phyloP scores from a whole-genome alignment of 495 filamentous ascomycete species.

The Ascobolus immersus region DNA sequence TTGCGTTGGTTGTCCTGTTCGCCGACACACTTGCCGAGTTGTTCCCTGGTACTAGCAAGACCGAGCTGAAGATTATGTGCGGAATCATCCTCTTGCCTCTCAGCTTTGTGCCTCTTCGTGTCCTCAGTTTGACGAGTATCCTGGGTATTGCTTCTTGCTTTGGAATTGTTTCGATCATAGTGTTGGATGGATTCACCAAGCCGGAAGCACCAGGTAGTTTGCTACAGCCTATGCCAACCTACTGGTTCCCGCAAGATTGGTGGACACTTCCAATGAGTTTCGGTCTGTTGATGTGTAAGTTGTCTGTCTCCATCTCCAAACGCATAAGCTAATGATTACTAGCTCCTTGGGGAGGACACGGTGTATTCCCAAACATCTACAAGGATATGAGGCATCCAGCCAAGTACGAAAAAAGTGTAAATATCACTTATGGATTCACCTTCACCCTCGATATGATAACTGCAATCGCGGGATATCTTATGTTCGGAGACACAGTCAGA shows the following conservation, averaged over 20 bases:
- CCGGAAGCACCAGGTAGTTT: slow-evolving; percentile 57
- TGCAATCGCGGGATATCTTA: slow-evolving; percentile 59
- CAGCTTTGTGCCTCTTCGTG: slow-evolving; percentile 58
- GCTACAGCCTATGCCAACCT: slow-evolving; percentile 51
- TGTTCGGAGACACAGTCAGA: slow-evolving; percentile 69
- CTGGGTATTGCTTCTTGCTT: slow-evolving; percentile 72
- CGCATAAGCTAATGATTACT: neutral
- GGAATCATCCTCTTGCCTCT: slow-evolving; percentile 58
- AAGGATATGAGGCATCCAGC: slow-evolving; percentile 89
- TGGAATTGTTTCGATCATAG: slow-evolving; percentile 54
- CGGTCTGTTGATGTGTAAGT: slow-evolving; percentile 68
- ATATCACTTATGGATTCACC: slow-evolving; percentile 76
- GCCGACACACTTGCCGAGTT: slow-evolving; percentile 66
- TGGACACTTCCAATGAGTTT: slow-evolving; percentile 71
- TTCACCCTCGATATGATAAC: slow-evolving; percentile 56
- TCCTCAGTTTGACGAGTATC: slow-evolving; percentile 74
- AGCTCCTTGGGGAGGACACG: slow-evolving; percentile 84
- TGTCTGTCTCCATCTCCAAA: neutral
- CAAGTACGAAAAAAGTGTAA: slow-evolving; percentile 52
- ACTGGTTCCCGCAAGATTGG: slow-evolving; percentile 66
- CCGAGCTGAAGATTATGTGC: slow-evolving; percentile 70
- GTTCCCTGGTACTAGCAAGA: slow-evolving; percentile 43
- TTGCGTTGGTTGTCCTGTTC: slow-evolving; percentile 80
- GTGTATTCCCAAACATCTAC: slow-evolving; percentile 92
- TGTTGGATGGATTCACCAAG: slow-evolving; percentile 70